Evolutionary conservation across 140 eudicot genomes (phyloP), one percentile per base, ranked within the genome.

Genomic region (Bidens hawaiensis): DNA sequence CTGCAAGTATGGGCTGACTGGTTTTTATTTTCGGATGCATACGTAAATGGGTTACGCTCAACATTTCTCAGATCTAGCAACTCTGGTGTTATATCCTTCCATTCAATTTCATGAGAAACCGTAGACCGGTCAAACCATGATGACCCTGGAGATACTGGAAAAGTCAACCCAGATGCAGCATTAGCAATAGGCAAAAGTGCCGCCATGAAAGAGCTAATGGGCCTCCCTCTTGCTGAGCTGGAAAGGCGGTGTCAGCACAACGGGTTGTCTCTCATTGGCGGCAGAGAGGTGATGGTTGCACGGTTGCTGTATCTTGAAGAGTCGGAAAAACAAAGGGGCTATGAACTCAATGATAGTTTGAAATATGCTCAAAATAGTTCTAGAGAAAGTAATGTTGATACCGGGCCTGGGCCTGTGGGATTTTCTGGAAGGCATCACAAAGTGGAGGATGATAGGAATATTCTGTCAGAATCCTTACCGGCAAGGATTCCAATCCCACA

Each of bases 1-100:
- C 96, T 93, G 68, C 99, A 93, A 82, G 99, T 88, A 26, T 93
- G 99, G 99, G 88, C 99, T 2, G 99, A 93, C 72, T 93, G 99
- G 99, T 93, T 93, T 79, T 83, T 93, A 47, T 93, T 93, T 71
- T 93, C 99, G 30, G 99, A 93, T 64, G 95, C 96, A 45, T 93
- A 93, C 64, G 95, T 93, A 49, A 93, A 93, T 60, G 99, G 99
- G 9, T 53, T 93, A 65, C 93, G 96, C 9, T 85, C 99, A 46
- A 93, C 99, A 1, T 93, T 93, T 81, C 89, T 93, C 43, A 76
- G 96, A 40, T 77, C 96, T 2, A 78, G 96, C 1, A 85, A 68
- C 69, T 83, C 95, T 4, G 95, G 99, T 36, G 95, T 93, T 17
- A 28, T 71, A 23, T 67, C 93, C 8, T 88, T 85, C 56, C 99